These are phyloP conservation scores for Globisporangium emineosum DNA, from an alignment of 352 stramenopile species.

Conservation along the genomic window DNA sequence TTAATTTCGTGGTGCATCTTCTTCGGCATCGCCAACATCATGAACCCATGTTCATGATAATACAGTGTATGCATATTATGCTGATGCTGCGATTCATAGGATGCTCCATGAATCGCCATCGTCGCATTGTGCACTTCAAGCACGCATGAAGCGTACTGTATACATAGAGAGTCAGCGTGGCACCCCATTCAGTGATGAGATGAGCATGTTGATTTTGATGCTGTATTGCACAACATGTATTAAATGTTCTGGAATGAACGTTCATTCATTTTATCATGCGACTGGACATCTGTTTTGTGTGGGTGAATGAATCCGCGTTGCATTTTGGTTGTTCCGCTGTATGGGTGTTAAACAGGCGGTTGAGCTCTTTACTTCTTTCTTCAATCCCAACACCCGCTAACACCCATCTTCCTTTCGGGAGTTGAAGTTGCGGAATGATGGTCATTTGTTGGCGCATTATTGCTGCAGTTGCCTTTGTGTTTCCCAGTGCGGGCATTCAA, in stretches of 20 bases:
- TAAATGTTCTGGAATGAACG: neutral
- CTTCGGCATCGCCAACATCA: no score
- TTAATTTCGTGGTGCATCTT: no score
- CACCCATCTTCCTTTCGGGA: conserved; percentile 5
- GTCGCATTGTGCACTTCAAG: neutral
- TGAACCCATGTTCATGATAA: no score
- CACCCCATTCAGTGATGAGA: neutral
- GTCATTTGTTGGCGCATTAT: neutral
- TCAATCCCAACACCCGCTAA: neutral
- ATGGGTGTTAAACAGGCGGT: neutral
- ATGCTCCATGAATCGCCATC: neutral
- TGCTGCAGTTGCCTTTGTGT: neutral
- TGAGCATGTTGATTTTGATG: no score
- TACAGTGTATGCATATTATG: no score
- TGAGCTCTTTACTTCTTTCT: neutral
- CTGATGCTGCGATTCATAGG: no score
- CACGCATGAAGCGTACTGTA: neutral
- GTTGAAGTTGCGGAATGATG: conserved; percentile 14
- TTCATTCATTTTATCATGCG: neutral
- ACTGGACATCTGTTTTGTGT: neutral
- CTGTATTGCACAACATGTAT: neutral
- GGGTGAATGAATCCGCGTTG: neutral
- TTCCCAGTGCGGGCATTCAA: neutral
- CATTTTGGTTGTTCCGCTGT: neutral
- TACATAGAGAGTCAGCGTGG: neutral